Conservation (phyloP, 1,139 yeast genomes). For the Protomyces pachydermus region DNA sequence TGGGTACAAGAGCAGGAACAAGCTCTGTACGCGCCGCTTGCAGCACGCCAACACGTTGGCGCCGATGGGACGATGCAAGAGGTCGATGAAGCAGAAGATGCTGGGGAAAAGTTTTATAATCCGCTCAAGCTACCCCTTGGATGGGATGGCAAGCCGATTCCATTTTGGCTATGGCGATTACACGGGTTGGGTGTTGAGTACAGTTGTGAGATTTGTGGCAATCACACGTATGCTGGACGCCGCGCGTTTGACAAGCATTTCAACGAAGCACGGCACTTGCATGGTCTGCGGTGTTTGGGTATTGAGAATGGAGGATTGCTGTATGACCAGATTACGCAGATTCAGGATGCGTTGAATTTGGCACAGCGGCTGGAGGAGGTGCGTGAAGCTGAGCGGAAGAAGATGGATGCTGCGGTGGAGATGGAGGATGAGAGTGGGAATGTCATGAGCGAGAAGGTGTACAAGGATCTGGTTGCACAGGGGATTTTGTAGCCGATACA, state of each 20-base stretch:
- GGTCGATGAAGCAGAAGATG: constrained; percentile 34
- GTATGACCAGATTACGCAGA: constrained; percentile 62
- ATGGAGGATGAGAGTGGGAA: constrained; percentile 92
- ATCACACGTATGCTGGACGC: constrained; percentile 67
- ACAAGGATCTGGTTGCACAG: constrained; percentile 76
- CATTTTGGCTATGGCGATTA: constrained; percentile 84
- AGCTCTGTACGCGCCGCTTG: constrained; percentile 21
- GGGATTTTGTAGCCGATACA: constrained; percentile 51
- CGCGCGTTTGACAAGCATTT: constrained; percentile 70
- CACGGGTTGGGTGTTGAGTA: constrained; percentile 76
- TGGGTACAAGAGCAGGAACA: constrained; percentile 50
- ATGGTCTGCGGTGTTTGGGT: constrained; percentile 74
- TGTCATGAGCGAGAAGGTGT: constrained; percentile 79
- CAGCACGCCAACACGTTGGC: constrained; percentile 14
- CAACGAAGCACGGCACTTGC: constrained; percentile 58
- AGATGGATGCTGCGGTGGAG: constrained; percentile 59
- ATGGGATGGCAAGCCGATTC: constrained; percentile 86
- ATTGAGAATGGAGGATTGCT: constrained; percentile 46
- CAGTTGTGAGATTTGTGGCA: constrained; percentile 84
- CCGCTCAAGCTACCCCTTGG: constrained; percentile 72
- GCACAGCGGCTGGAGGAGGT: constrained; percentile 50
- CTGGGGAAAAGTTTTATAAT: constrained; percentile 36
- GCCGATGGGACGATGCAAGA: constrained; percentile 13
- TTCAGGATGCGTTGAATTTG: constrained; percentile 61
- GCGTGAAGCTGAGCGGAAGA: constrained; percentile 43